phyloP scores from a whole-genome alignment of 345 rosid genomes.

The Corchorus capsularis region DNA sequence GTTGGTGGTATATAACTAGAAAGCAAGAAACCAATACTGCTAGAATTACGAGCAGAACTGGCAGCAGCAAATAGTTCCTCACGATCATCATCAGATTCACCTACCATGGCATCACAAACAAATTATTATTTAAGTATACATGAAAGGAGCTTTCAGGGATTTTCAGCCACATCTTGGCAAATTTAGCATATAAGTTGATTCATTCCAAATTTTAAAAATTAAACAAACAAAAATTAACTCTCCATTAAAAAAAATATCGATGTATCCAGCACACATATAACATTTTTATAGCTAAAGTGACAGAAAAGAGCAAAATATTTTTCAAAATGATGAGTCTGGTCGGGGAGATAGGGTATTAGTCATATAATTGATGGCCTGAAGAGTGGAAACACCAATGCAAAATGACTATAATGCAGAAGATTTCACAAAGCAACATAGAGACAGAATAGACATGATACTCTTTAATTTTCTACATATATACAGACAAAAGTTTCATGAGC shows the following conservation, averaged over 20 bases:
- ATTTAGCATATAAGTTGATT: not conserved
- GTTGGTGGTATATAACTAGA: not conserved
- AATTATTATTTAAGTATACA: not conserved
- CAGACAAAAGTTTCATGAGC: not conserved
- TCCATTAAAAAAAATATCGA: not conserved
- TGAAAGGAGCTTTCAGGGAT: not conserved
- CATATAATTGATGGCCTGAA: not conserved
- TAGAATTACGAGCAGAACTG: slow-evolving; percentile 67
- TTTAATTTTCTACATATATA: not conserved
- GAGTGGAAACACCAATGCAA: not conserved
- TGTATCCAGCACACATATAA: not conserved
- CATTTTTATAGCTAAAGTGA: slow-evolving; percentile 7
- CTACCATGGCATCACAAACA: slow-evolving; percentile 40
- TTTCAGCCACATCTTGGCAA: not conserved
- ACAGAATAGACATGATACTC: not conserved
- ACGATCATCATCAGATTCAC: slow-evolving; percentile 82
- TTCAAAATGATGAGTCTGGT: not conserved
- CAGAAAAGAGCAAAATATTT: not conserved
- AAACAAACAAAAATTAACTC: not conserved
- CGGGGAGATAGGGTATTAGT: not conserved
- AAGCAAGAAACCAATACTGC: slow-evolving; percentile 49
- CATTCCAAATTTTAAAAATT: not conserved
- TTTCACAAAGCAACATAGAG: not conserved
- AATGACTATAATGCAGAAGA: not conserved
- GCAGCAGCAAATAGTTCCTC: slow-evolving; percentile 90